Evolutionary conservation across 2,329 filamentous ascomycete species (phyloP), one percentile per base, ranked within the genome.

Genomic region (Cercospora nicotianae): DNA sequence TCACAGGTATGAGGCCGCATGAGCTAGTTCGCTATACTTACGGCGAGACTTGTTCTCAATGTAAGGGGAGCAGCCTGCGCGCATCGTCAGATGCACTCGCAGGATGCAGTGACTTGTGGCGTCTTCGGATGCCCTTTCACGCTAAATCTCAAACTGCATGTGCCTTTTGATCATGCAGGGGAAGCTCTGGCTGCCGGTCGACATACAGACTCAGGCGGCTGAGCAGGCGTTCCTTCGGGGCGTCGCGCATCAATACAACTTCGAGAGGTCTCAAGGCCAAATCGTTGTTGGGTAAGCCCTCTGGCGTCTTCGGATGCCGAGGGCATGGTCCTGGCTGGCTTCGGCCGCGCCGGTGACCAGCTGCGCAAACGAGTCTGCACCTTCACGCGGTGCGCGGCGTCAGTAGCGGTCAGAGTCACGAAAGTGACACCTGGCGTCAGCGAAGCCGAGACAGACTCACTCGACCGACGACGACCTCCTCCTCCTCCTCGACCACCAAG

Each of bases 211-310:
- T 20, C 23, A 39, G 58, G 31, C 31, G n/a, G 36, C 31, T 26
- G 28, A 26, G 36, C 58, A 60, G 58, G 10, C 31, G 58, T 26
- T 31, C 28, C 20, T 6, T 39, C 12, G 58, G n/a, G 58, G 18
- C 58, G 31, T 60, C 58, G 58, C 31, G 57, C 23, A 59, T 23
- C 18, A 9, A 60, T 42, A 62, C 60, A 62, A 62, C 18, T 30
- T 62, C 60, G 60, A 62, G 60, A 62, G 60, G 26, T 13, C 60
- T 28, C 58, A 62, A 45, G 60, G 33, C 31, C 60, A 62, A 62
- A 62, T 62, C 60, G 60, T 30, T 20, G 23, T 48, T 62, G 36
- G 60, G 60, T 10, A 48, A 62, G 39, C 20, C 39, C 18, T 12
- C 23, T 62, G 60, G 60, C 55, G 55, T 58, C 55, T 58, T 58